Base-by-base conservation (phyloP, 306 rosid species). In the Vigna unguiculata region DNA sequence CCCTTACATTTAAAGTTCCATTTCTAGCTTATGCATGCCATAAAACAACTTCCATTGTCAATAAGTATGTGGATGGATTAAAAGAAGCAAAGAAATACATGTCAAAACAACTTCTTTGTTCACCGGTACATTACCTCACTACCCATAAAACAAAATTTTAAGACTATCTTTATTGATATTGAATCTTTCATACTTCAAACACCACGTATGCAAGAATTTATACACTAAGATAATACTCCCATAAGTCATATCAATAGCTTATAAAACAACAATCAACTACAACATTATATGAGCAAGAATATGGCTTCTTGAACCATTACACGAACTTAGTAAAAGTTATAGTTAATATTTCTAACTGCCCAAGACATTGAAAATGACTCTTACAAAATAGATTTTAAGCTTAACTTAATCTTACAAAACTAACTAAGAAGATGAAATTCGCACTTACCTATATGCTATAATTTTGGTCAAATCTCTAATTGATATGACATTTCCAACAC, bases 21-120 rank as follows among this genome's bases (percentile, higher is more conserved):
- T 85, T 89, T 84, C 96, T 91, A 15, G 78, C 71, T 69, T 84
- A 97, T 94, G 86, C 83, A 73, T 57, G 61, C 22, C 84, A 82
- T 46, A 3, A 28, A 28, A 28, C 30, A 78, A 60, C 65, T 53
- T 68, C 61, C 78, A 57, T 78, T 74, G 64, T 83, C 72, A 82
- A 78, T 67, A n/a, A 32, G 12, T 20, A 4, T 25, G 20, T 36
- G 19, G 22, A 46, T 32, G 53, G 36, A n/a, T 65, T 54, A 25
- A 80, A 38, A 22, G 24, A 28, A 72, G 49, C 38, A 69, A 57
- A 40, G 38, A 2, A 65, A 66, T 64, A 14, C 22, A 16, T 19
- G 19, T 7, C 7, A 17, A 25, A 51, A 4, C n/a, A 38, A 7
- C 60, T 59, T 60, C n/a, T 78, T 43, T 63, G 48, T 32, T 69